Base-by-base conservation (phyloP, 352 stramenopile genomes). In the Saprolegnia parasitica region DNA sequence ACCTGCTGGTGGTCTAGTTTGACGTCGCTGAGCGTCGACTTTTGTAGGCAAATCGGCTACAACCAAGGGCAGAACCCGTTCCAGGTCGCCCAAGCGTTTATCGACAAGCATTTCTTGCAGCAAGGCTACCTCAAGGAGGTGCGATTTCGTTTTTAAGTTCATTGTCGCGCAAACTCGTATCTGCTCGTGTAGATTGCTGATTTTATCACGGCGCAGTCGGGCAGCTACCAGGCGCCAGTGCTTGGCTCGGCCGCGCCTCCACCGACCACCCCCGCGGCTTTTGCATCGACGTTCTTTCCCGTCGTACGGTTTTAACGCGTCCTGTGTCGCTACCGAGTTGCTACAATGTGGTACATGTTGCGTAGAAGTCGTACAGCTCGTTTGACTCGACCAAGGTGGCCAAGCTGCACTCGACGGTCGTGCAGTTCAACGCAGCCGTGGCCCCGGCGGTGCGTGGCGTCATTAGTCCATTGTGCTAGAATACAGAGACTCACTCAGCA, bases 21-120 rank as follows among this genome's bases (percentile, higher is more conserved):
- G n/a, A n/a, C n/a, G n/a, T n/a, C n/a, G n/a, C n/a, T n/a, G n/a
- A n/a, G n/a, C n/a, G n/a, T n/a, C n/a, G n/a, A n/a, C n/a, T n/a
- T n/a, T n/a, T 20, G 18, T 57, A 68, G 61, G 23, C 80, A 98
- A 73, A 98, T 98, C 72, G 96, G 96, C 18, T 99, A 98, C 84
- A 99, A 99, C 72, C 97, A 97, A 77, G 96, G 93, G 9, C 93
- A 99, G 65, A 98, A 98, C 79, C 95, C 95, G 37, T 99, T 98
- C 77, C 87, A 96, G 8, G 89, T 96, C 10, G 96, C 96, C 5
- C 96, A 99, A 76, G 76, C 85, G 37, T 99, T 99, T 75, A 98
- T 99, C 75, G 91, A 98, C 81, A 93, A 96, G 74, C 83, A 99
- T 80, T 86, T 95, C 77, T 78, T 99, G 11, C 88, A 97, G 45